Conservation (phyloP, 75 land plant genomes). For the Larix kaempferi region DNA sequence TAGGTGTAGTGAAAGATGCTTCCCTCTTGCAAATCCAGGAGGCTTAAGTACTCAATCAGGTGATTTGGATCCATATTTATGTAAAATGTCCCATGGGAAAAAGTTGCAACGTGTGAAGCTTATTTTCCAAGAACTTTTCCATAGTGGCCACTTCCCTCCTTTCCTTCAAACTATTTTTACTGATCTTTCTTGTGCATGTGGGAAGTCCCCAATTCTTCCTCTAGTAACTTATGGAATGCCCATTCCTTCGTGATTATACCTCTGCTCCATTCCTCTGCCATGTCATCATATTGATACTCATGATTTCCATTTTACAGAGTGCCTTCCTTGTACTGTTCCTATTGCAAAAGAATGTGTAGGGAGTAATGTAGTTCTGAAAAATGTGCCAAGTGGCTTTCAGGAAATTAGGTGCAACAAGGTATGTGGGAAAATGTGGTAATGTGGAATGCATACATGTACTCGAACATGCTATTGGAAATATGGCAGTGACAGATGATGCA, state of each 20-base stretch:
- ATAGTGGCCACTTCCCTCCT: conserved; percentile 91
- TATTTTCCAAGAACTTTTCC: conserved; percentile 74
- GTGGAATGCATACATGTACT: conserved; percentile 94
- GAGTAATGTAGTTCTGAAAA: conserved; percentile 77
- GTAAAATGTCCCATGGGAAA: conserved; percentile 78
- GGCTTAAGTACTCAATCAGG: conserved; percentile 9
- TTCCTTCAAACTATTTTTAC: conserved; percentile 88
- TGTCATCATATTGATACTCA: conserved; percentile 90
- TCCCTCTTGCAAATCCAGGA: conserved; percentile 44
- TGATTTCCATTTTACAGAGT: conserved; percentile 88
- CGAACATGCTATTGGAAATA: conserved; percentile 85
- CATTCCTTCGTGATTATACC: conserved; percentile 68
- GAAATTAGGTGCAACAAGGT: conserved; percentile 91
- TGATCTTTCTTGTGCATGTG: conserved; percentile 94
- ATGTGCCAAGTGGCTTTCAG: conserved; percentile 90
- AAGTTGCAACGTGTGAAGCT: conserved; percentile 89
- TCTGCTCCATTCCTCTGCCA: conserved; percentile 78
- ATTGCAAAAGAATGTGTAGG: conserved; percentile 91
- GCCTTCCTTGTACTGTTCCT: conserved; percentile 91
- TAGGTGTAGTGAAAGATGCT: conserved; percentile 82
- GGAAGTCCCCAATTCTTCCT: conserved; percentile 88
- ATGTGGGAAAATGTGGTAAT: conserved; percentile 87
- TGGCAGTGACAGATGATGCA: too few relatives aligned
- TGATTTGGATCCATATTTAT: conserved; percentile 73
- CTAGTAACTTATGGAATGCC: conserved; percentile 97